Evolutionary conservation across 2,329 filamentous ascomycete genomes (phyloP).

Genomic region (Pseudocercospora cruenta): DNA sequence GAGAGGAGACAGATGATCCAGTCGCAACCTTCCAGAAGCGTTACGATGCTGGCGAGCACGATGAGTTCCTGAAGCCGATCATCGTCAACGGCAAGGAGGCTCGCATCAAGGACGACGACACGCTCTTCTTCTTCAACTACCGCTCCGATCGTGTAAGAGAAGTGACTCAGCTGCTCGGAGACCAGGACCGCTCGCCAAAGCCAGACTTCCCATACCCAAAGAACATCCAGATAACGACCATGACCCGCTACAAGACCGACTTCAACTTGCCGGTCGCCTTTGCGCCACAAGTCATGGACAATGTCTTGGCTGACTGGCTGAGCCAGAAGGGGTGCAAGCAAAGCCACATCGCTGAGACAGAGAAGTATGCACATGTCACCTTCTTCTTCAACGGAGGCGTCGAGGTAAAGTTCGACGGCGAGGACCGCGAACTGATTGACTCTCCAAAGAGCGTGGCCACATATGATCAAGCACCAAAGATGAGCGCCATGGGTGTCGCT

Average conservation of each 20-base stretch:
- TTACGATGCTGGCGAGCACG: slow-evolving; percentile 85
- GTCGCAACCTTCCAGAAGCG: slow-evolving; percentile 84
- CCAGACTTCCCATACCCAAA: slow-evolving; percentile 94
- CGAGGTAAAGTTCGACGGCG: slow-evolving; percentile 91
- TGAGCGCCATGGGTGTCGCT: slow-evolving; percentile 90
- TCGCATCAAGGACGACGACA: slow-evolving; percentile 88
- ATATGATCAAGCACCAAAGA: slow-evolving; percentile 92
- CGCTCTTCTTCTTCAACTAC: slow-evolving; percentile 99
- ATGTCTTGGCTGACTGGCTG: slow-evolving; percentile 97
- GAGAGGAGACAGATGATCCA: slow-evolving; percentile 81
- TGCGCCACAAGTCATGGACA: slow-evolving; percentile 91
- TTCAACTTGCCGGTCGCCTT: slow-evolving; percentile 93
- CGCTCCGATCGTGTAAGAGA: slow-evolving; percentile 96
- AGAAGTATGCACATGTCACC: slow-evolving; percentile 99
- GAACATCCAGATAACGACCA: slow-evolving; percentile 84
- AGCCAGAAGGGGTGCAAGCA: slow-evolving; percentile 87
- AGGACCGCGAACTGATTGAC: slow-evolving; percentile 90
- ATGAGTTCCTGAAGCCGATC: slow-evolving; percentile 98
- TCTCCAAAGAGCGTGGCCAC: slow-evolving; percentile 88
- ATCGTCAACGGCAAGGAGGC: slow-evolving; percentile 85
- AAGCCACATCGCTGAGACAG: slow-evolving; percentile 96
- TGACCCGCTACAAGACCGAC: slow-evolving; percentile 97
- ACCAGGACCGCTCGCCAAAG: slow-evolving; percentile 85
- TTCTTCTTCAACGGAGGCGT: slow-evolving; percentile 99
- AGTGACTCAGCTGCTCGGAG: slow-evolving; percentile 90